Percentiles rank a stretch among this genome's conserved stretches.
phyloP scores from a whole-genome alignment of 2,329 filamentous ascomycete species.

The Talaromyces sp. region DNA sequence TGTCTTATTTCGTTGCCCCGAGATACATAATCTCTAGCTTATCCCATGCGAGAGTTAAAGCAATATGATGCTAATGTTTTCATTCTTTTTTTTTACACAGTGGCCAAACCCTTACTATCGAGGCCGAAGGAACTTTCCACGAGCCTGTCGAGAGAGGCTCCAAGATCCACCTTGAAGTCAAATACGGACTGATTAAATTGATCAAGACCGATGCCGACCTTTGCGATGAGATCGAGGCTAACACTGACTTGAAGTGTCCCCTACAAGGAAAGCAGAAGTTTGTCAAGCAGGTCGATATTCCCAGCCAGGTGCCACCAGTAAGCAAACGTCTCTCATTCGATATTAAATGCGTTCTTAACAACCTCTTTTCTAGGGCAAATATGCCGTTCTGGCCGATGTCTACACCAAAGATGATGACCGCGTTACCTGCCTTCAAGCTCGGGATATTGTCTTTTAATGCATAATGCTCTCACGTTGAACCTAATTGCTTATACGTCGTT shows the following conservation, averaged over 20 bases:
- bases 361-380: slow-evolving; percentile 61
- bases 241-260: slow-evolving; percentile 85
- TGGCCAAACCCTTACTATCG: slow-evolving; percentile 70
- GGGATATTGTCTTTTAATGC: slow-evolving; percentile 27
- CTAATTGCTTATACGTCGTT: not conserved
- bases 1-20: slow-evolving; percentile 1
- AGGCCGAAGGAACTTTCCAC: slow-evolving; percentile 68
- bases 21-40: slow-evolving; percentile 14
- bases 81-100: slow-evolving; percentile 43
- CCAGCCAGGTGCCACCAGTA: slow-evolving; percentile 82
- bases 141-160: slow-evolving; percentile 70
- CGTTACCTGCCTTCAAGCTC: slow-evolving; percentile 80
- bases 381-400: slow-evolving; percentile 83
- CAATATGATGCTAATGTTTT: not conserved
- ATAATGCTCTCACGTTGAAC: slow-evolving; percentile 8
- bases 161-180: slow-evolving; percentile 76
- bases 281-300: slow-evolving; percentile 77
- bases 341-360: not conserved
- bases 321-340: slow-evolving; percentile 29
- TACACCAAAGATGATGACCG: slow-evolving; percentile 64
- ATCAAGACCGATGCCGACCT: slow-evolving; percentile 76
- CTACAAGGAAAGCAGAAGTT: slow-evolving; percentile 69
- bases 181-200: slow-evolving; percentile 88
- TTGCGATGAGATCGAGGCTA: slow-evolving; percentile 75
- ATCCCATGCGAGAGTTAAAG: slow-evolving; percentile 1